Evolutionary conservation across 31 red algal genomes (phyloP), one percentile per base, ranked within the genome.

Genomic region (Odonthalia washingtoniensis): DNA sequence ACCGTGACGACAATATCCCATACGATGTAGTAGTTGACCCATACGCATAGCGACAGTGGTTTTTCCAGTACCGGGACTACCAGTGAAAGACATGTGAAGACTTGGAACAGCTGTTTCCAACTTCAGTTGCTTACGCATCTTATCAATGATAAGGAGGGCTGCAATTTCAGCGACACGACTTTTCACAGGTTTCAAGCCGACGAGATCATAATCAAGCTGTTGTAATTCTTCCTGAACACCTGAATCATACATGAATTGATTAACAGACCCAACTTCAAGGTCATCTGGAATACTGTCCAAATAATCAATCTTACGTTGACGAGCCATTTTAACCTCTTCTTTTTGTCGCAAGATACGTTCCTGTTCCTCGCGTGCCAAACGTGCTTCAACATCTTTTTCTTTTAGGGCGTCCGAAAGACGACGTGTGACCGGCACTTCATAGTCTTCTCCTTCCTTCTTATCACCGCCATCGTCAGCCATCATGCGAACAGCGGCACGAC

Each of bases 1-100:
- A 40, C 98, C 98, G 43, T 77, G 73, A 12, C 93, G 87, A 46
- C 89, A 95, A 79, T 99, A 99, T 31, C 98, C 98, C 95, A 99
- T 97, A 28, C 74, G 43, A 43, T 92, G 78, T 33, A 99, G 75
- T 40, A 99, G 84, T 61, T 99, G 89, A 4, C 95, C 98, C 95
- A 99, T 99, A 31, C 95, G 77, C 95, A 99, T 97, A 9, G 95
- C 98, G 17, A 99, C 98, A 63, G 98, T 99, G 12, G 98, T 99
- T 90, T 99, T 99, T 37, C 98, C 98, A 0, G 98, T 99, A 30
- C 98, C 98, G 1, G 98, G 98, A 9, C 93, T 87, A 26, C 98
- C 98, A 27, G 98, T 97, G 80, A 99, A 97, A 34, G 87, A 95
- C 98, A 99, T 99, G 67, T 99, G 98, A 85, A 99, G 65, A 57